Conservation (phyloP, 2,329 filamentous ascomycete genomes). For the Nakataea oryzae region DNA sequence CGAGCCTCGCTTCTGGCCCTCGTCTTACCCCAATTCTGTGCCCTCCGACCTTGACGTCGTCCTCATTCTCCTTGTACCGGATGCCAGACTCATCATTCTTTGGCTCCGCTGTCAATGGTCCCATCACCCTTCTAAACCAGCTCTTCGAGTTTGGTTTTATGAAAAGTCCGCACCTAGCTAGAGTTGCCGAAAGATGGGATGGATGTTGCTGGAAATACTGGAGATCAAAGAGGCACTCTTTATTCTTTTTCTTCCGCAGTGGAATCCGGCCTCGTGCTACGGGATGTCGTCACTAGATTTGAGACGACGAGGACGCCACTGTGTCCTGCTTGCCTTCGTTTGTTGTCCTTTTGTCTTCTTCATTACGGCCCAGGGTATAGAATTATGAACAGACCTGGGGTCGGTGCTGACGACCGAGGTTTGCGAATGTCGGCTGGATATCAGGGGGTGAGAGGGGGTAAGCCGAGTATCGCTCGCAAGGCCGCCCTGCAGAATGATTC, state of each 20-base stretch:
- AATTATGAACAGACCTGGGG: constrained; percentile 32
- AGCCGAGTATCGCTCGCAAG: too few relatives aligned
- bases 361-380: too few relatives aligned
- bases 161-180: constrained; percentile 26
- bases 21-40: not conserved
- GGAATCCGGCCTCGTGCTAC: too few relatives aligned
- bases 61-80: constrained; percentile 11
- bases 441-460: too few relatives aligned
- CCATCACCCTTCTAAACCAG: constrained; percentile 28
- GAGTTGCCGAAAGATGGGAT: not conserved
- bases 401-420: constrained; percentile 39
- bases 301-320: constrained; percentile 27
- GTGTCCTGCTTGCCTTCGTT: constrained; percentile 11
- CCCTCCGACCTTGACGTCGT: constrained; percentile 8
- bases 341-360: not conserved
- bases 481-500: not conserved
- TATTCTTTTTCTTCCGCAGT: not conserved
- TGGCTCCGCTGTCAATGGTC: constrained; percentile 20
- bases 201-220: too few relatives aligned
- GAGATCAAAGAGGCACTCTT: not conserved
- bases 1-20: not conserved
- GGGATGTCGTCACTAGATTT: constrained; percentile 30
- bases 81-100: constrained; percentile 25
- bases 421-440: constrained; percentile 47
- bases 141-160: constrained; percentile 27